Evolutionary conservation across 2,329 filamentous ascomycete genomes (phyloP), one percentile per base, ranked within the genome.

Genomic region (Nemania abortiva): DNA sequence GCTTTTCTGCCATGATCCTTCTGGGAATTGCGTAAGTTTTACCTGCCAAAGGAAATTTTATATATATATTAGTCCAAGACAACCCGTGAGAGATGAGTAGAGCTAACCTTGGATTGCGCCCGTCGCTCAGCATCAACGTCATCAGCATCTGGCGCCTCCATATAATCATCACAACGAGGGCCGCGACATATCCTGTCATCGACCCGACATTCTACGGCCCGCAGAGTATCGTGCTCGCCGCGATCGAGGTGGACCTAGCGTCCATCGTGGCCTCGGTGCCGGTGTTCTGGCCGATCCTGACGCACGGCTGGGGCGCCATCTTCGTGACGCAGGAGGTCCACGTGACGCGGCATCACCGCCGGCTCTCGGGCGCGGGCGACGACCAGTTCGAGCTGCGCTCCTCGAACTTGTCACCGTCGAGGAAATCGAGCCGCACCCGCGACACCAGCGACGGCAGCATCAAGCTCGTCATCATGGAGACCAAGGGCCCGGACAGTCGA

Each of bases 141-240:
- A 67, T 78, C 56, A 77, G 74, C 65, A 75, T 81, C 61, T 79
- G 74, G 74, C 77, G 79, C 3, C 70, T 81, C 0, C 69, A 77
- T 58, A 74, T 65, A 63, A 76, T 81, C 47, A 65, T 79, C 24
- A 57, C 73, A 24, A 72, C 71, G 47, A 70, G 76, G 22, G 79
- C 79, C 2, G 77, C 70, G 1, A 80, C 77, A 0, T 78, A 74
- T 63, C 80, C 80, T 15, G 79, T 79, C 0, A 57, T 77, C 2
- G 80, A 81, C 63, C 79, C 79, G 7, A 79, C 76, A 3, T 81
- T 79, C 78, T 81, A 81, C 66, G 77, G 74, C 6, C 77, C 77
- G 24, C 70, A 74, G 39, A 75, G 74, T 52, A 78, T 81, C 63
- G 73, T 80, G 11, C 73, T 81, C 6, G 78, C 77, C 0, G 75